These are phyloP conservation scores for Pseudogymnoascus sp. DNA, from an alignment of 2,329 filamentous ascomycete genomes.

Conservation along the genomic window DNA sequence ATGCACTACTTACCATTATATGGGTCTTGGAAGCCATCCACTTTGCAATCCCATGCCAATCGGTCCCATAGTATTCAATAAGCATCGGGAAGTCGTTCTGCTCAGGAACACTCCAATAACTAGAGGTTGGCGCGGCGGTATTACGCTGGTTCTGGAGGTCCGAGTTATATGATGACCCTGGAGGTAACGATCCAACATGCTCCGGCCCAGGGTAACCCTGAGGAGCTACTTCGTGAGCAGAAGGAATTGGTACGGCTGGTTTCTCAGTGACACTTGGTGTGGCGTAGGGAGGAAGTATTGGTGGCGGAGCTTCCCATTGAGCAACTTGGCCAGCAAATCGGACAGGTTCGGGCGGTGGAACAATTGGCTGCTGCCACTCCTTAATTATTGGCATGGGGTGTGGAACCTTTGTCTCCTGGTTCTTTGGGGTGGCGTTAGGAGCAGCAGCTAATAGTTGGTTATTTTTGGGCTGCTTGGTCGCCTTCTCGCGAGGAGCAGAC, in stretches of 20 bases:
- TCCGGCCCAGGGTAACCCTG: slow-evolving; percentile 21
- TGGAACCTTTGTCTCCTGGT: not conserved
- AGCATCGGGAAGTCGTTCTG: slow-evolving; percentile 67
- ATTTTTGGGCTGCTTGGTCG: slow-evolving; percentile 25
- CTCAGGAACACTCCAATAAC: slow-evolving; percentile 83
- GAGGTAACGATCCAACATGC: slow-evolving; percentile 15
- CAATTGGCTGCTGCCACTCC: slow-evolving; percentile 18
- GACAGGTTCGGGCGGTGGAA: not conserved
- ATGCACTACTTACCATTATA: slow-evolving; percentile 60
- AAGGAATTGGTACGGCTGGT: slow-evolving; percentile 14
- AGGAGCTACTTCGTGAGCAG: slow-evolving; percentile 17
- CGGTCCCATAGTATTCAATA: slow-evolving; percentile 67
- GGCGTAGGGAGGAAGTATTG: slow-evolving; percentile 15
- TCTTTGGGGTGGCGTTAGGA: slow-evolving; percentile 14
- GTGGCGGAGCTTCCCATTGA: slow-evolving; percentile 20
- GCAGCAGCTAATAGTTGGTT: slow-evolving; percentile 27
- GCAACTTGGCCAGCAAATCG: slow-evolving; percentile 13
- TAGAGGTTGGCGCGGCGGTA: slow-evolving; percentile 54
- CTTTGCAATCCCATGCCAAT: slow-evolving; percentile 66
- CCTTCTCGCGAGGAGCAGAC: slow-evolving; percentile 24
- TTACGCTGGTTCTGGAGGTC: slow-evolving; percentile 18
- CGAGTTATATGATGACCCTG: not conserved
- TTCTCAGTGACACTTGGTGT: slow-evolving; percentile 21
- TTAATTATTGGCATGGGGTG: not conserved
- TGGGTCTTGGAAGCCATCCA: slow-evolving; percentile 79